These are phyloP conservation scores for Aspergillus clavatus DNA, from an alignment of 2,329 filamentous ascomycete species.

Conservation along the genomic window DNA sequence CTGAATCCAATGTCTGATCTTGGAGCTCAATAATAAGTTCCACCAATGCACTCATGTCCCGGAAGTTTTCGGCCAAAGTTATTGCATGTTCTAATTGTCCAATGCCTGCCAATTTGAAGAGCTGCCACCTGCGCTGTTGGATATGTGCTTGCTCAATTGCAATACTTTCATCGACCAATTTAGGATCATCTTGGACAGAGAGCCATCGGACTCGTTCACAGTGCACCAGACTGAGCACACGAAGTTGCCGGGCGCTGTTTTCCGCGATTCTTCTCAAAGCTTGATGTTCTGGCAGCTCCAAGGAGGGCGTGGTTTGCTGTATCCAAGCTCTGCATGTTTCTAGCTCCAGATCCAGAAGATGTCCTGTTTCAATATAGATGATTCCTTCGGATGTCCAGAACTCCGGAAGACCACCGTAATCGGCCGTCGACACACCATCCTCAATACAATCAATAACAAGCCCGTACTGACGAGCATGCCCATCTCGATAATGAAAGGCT, in stretches of 20 bases:
- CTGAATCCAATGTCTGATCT: slow-evolving; percentile 31
- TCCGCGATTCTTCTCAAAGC: slow-evolving; percentile 46
- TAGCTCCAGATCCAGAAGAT: slow-evolving; percentile 39
- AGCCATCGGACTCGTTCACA: slow-evolving; percentile 58
- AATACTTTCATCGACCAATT: slow-evolving; percentile 46
- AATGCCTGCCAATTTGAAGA: slow-evolving; percentile 47
- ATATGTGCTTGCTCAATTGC: slow-evolving; percentile 43
- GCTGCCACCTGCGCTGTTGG: slow-evolving; percentile 42
- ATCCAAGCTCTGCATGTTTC: slow-evolving; percentile 39
- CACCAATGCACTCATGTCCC: slow-evolving; percentile 60
- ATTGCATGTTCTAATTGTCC: slow-evolving; percentile 56
- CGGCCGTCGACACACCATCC: slow-evolving; percentile 58
- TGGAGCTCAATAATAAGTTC: slow-evolving; percentile 42
- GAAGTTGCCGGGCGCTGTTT: slow-evolving; percentile 52
- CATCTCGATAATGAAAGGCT: slow-evolving; percentile 65
- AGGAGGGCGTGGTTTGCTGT: slow-evolving; percentile 27
- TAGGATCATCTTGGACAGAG: slow-evolving; percentile 48
- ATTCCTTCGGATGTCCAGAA: slow-evolving; percentile 73
- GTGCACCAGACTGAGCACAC: slow-evolving; percentile 54
- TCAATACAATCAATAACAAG: slow-evolving; percentile 62
- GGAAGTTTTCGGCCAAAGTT: slow-evolving; percentile 57
- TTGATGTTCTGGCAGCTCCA: slow-evolving; percentile 30
- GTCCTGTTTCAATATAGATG: slow-evolving; percentile 35
- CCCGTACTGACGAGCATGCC: slow-evolving; percentile 67
- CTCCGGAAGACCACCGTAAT: slow-evolving; percentile 66